Conservation (phyloP, 108 stramenopile genomes). For the Nitzschia inconspicua region DNA sequence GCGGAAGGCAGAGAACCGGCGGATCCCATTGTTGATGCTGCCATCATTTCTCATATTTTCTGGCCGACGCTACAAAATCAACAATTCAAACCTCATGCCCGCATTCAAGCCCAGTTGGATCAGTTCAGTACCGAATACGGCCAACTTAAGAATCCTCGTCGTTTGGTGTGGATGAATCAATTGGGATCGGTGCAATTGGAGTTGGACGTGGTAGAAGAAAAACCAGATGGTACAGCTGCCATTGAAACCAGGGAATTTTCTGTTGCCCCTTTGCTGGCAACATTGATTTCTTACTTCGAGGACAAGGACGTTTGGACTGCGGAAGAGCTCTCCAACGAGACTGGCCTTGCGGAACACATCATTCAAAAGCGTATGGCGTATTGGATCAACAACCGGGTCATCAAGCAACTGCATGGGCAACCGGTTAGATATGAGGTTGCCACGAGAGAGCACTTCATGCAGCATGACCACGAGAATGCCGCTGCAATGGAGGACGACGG, state of each 20-base stretch:
- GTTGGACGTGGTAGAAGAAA: constrained; percentile 80
- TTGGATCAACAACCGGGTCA: constrained; percentile 86
- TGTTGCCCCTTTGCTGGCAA: constrained; percentile 86
- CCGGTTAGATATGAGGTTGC: constrained; percentile 35
- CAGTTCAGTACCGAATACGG: constrained; percentile 67
- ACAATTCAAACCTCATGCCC: constrained; percentile 80
- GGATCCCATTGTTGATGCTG: constrained; percentile 61
- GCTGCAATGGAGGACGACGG: constrained; percentile 53
- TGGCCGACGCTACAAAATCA: constrained; percentile 93
- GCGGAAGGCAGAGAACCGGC: constrained; percentile 14
- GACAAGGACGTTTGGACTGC: constrained; percentile 70
- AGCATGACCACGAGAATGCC: constrained; percentile 8
- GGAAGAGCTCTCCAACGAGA: constrained; percentile 67
- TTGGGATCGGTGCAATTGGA: constrained; percentile 88
- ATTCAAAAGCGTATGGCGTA: constrained; percentile 76
- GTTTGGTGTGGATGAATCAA: constrained; percentile 84
- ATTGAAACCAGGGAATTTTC: constrained; percentile 69
- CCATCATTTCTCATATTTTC: constrained; percentile 92
- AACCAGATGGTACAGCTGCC: constrained; percentile 36
- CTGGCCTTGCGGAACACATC: constrained; percentile 62
- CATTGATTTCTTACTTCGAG: constrained; percentile 90
- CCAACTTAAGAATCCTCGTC: constrained; percentile 91
- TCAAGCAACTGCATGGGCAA: constrained; percentile 32
- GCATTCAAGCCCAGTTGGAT: constrained; percentile 62
- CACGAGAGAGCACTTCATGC: constrained; percentile 35